A percentile compares a stretch with the other conserved stretches of the same genome.
Evolutionary conservation across 306 rosid genomes (phyloP).

Genomic region (Lathyrus sativus): DNA sequence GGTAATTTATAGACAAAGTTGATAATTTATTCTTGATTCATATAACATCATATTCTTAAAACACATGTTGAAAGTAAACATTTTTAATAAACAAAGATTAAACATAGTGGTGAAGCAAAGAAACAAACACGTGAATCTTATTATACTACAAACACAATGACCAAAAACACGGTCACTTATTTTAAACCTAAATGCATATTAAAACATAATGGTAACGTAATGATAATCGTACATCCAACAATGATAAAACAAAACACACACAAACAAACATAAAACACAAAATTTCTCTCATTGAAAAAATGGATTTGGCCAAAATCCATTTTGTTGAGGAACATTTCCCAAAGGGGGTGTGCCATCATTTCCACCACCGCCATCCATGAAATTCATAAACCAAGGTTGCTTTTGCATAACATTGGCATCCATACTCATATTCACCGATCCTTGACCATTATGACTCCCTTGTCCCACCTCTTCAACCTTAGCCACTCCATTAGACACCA

Average conservation of each 20-base stretch:
- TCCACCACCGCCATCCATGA: conserved; percentile 28
- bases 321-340: conserved; percentile 29
- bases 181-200: too few relatives aligned
- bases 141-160: conserved; percentile 10
- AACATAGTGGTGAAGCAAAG: not conserved
- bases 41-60: too few relatives aligned
- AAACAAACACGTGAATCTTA: conserved; percentile 11
- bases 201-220: not conserved
- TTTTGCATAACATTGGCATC: conserved; percentile 2
- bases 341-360: conserved; percentile 7
- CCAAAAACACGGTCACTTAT: conserved; percentile 13
- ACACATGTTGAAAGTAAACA: not conserved
- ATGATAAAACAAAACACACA: not conserved
- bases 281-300: conserved; percentile 30
- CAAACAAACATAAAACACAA: not conserved
- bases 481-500: not conserved
- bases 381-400: conserved; percentile 39
- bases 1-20: too few relatives aligned
- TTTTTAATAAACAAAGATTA: not conserved
- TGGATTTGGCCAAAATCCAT: conserved; percentile 35
- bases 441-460: conserved; percentile 13
- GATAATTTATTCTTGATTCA: too few relatives aligned
- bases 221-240: not conserved
- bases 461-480: conserved; percentile 18
- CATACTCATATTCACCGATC: not conserved